Base-by-base conservation (phyloP, 192 early-diverging fungal species). In the Gaertneriomyces sp. region DNA sequence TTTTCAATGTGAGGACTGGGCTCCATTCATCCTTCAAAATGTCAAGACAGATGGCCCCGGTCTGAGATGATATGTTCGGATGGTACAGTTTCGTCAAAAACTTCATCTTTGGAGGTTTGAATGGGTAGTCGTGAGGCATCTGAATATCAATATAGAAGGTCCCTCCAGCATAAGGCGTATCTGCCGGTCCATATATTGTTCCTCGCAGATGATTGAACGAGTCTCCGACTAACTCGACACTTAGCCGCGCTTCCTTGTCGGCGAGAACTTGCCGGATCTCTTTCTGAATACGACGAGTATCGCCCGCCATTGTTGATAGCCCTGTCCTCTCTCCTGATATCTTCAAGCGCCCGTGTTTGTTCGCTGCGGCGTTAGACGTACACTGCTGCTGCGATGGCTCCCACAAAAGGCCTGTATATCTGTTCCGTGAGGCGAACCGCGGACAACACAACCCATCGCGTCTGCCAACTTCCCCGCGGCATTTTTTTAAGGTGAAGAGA, bases 31-130 rank as follows among this genome's bases (percentile, higher is more conserved):
- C 79, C 55, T 83, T 83, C 16, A 83, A 60, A 41, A 83, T 83
- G 60, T 83, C 81, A 63, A 83, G 65, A 45, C 20, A 19, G n/a
- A 14, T 69, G 75, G 76, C 75, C 52, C 81, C 81, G 14, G 81
- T 84, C 63, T 84, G 81, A 11, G 76, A 79, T 25, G 80, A 83
- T 19, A 84, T 75, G 51, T 84, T 84, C 54, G 81, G 81, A 56
- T 84, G 81, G 61, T 84, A 84, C 1, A 84, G 70, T 43, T 44
- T 65, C n/a, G 81, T 84, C 25, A 70, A 65, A 66, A 82, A 81
- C 46, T 76, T 78, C 71, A 79, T 76, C 61, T 74, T 47, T 42
- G 53, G 43, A 17, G 51, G 58, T 39, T 67, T 73, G 61, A 80
- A 79, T 4, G 74, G 76, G 57, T 79, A 81, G 6, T 80, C 76